phyloP scores from a whole-genome alignment of 768 basidiomycete species.

The Leccinum barrowsii region DNA sequence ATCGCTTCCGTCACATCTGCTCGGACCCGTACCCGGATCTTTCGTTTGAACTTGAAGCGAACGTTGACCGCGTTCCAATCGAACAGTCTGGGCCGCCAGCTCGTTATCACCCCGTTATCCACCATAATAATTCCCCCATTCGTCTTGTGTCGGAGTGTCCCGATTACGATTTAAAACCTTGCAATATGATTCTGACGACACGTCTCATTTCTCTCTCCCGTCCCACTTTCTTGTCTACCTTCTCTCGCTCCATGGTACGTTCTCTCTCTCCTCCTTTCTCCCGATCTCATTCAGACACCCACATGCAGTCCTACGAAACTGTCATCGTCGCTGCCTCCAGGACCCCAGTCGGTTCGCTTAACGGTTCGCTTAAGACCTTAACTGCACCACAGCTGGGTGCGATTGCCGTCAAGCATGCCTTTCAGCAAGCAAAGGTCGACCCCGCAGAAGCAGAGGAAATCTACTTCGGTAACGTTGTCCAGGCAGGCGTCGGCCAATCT shows the following conservation, averaged over 20 bases:
- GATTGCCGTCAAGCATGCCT: conserved; percentile 86
- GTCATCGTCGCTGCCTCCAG: conserved; percentile 93
- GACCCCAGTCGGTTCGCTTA: conserved; percentile 91
- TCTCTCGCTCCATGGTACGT: conserved; percentile 51
- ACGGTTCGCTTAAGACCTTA: conserved; percentile 83
- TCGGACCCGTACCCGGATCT: conserved; percentile 5
- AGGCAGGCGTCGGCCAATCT: conserved; percentile 95
- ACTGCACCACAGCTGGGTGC: conserved; percentile 90
- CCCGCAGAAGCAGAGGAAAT: conserved; percentile 89
- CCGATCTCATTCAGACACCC: neutral
- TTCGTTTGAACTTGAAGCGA: neutral
- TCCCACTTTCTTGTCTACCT: conserved; percentile 35
- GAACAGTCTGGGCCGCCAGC: neutral
- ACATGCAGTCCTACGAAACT: conserved; percentile 57
- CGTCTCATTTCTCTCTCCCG: conserved; percentile 38
- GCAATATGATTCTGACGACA: conserved; percentile 40
- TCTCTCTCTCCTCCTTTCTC: neutral
- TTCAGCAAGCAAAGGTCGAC: conserved; percentile 75
- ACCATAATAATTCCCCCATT: neutral
- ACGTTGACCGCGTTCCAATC: neutral
- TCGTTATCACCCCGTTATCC: neutral
- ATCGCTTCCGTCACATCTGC: neutral
- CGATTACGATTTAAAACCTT: conserved; percentile 17
- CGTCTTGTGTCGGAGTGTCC: conserved; percentile 18
- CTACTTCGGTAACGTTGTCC: conserved; percentile 96